phyloP scores from a whole-genome alignment of 2,329 filamentous ascomycete genomes.

The Aaosphaeria pasadenensis region DNA sequence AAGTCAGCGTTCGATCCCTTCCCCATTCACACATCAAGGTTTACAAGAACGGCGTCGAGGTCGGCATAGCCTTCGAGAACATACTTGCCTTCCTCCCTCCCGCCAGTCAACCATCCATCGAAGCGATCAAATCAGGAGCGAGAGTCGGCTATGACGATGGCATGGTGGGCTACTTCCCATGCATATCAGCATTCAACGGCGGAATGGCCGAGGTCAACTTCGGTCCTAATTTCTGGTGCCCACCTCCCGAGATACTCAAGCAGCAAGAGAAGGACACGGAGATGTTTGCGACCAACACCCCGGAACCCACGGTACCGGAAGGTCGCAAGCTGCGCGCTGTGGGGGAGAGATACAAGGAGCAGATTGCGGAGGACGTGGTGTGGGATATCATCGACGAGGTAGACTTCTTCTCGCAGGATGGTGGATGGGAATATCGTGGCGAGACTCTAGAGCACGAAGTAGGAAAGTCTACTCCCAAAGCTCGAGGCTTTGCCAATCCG shows the following conservation, averaged over 20 bases:
- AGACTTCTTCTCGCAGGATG: slow-evolving; percentile 78
- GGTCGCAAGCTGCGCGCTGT: slow-evolving; percentile 55
- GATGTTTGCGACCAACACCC: slow-evolving; percentile 20
- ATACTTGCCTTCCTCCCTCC: slow-evolving; percentile 89
- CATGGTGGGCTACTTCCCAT: slow-evolving; percentile 92
- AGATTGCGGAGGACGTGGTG: slow-evolving; percentile 90
- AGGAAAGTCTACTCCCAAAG: slow-evolving; percentile 34
- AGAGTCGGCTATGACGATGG: slow-evolving; percentile 90
- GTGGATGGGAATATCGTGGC: slow-evolving; percentile 43
- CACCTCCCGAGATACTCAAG: slow-evolving; percentile 61
- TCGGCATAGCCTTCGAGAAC: slow-evolving; percentile 85
- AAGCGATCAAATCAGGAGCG: slow-evolving; percentile 68
- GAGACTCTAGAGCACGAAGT: slow-evolving; percentile 28
- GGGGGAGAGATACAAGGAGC: slow-evolving; percentile 80
- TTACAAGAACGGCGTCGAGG: slow-evolving; percentile 85
- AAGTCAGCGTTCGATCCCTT: slow-evolving; percentile 76
- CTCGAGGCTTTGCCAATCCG: slow-evolving; percentile 35
- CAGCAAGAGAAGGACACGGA: slow-evolving; percentile 32
- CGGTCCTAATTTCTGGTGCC: slow-evolving; percentile 88
- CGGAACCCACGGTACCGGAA: slow-evolving; percentile 16
- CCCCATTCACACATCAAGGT: slow-evolving; percentile 83
- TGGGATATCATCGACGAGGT: slow-evolving; percentile 95
- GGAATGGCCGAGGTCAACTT: slow-evolving; percentile 93
- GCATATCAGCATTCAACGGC: slow-evolving; percentile 86
- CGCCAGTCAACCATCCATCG: slow-evolving; percentile 70